Evolutionary conservation across 805 yeast genomes (phyloP).

Genomic region (Yarrowia osloensis): DNA sequence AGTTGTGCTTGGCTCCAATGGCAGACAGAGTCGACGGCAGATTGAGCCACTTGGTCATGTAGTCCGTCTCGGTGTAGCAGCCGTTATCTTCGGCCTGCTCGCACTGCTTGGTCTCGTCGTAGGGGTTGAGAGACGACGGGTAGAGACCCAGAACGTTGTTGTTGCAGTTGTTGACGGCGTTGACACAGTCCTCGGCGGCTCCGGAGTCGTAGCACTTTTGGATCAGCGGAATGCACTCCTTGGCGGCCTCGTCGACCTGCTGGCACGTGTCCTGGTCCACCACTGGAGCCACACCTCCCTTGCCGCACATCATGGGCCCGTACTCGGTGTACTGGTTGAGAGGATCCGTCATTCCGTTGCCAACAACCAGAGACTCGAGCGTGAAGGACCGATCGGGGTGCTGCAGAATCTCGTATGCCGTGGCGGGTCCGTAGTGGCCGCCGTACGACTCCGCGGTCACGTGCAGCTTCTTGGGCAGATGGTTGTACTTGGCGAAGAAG

Average conservation of each 20-base stretch:
- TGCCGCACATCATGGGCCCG: conserved; percentile 90
- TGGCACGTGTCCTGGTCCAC: conserved; percentile 77
- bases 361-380: conserved; percentile 79
- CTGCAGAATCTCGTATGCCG: conserved; percentile 70
- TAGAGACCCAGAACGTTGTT: neutral
- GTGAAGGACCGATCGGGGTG: conserved; percentile 59
- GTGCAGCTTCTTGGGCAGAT: conserved; percentile 54
- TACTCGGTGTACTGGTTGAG: conserved; percentile 72
- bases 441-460: conserved; percentile 85
- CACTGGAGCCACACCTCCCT: conserved; percentile 65
- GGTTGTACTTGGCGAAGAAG: conserved; percentile 64
- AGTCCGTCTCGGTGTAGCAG: conserved; percentile 74
- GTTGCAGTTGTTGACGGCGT: conserved; percentile 76
- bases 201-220: conserved; percentile 71
- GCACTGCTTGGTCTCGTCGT: conserved; percentile 24
- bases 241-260: conserved; percentile 8
- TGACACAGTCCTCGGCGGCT: conserved; percentile 77
- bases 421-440: conserved; percentile 82
- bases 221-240: conserved; percentile 51
- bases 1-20: conserved; percentile 84
- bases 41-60: conserved; percentile 75
- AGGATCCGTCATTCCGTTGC: conserved; percentile 84
- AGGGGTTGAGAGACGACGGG: conserved; percentile 17
- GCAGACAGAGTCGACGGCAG: conserved; percentile 68
- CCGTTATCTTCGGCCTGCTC: conserved; percentile 18